These are phyloP conservation scores for Coniochaeta sp. DNA, from an alignment of 2,329 filamentous ascomycete genomes.

Conservation along the genomic window DNA sequence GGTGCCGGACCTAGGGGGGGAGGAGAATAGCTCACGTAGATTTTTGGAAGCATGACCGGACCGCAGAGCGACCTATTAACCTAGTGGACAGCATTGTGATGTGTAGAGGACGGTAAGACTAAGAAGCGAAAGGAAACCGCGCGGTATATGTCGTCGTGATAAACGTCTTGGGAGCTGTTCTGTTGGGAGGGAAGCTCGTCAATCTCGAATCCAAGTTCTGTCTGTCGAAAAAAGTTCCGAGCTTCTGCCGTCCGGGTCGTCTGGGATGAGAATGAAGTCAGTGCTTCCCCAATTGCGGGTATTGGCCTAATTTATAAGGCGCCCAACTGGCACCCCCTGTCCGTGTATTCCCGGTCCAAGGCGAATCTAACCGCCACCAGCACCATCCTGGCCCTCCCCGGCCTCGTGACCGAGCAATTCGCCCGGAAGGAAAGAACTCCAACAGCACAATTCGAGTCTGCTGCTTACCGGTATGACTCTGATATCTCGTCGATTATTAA, in stretches of 20 bases:
- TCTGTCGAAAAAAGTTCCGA: slow-evolving; percentile 1
- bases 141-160: not conserved
- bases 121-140: not conserved
- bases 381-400: too few species aligned
- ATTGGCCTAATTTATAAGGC: not conserved
- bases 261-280: not conserved
- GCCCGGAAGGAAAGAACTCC: not conserved
- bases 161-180: not conserved
- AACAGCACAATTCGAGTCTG: not conserved
- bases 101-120: slow-evolving; percentile 10
- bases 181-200: not conserved
- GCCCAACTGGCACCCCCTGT: not conserved
- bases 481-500: not conserved
- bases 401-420: not conserved
- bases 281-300: not conserved
- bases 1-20: slow-evolving; percentile 9
- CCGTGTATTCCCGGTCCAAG: not conserved
- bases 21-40: slow-evolving; percentile 39
- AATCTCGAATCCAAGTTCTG: slow-evolving; percentile 1
- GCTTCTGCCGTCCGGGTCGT: not conserved
- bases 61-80: slow-evolving; percentile 51
- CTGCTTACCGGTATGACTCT: not conserved
- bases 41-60: slow-evolving; percentile 49
- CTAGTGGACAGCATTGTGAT: slow-evolving; percentile 52
- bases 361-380: not conserved